Conservation (phyloP, 768 basidiomycete species). For the Peribolospora baueri region DNA sequence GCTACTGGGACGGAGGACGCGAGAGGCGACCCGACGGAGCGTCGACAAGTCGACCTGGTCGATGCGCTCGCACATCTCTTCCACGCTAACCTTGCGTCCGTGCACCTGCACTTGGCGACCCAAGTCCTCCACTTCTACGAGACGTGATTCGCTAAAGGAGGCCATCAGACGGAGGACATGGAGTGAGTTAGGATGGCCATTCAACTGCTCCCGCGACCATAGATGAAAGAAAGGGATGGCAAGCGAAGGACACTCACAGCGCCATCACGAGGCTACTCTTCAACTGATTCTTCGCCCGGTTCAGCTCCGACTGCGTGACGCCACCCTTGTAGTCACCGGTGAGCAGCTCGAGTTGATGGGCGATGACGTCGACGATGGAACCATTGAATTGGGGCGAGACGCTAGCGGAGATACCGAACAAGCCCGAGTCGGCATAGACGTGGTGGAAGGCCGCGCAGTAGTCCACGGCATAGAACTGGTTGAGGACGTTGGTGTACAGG, state of each 20-base stretch:
- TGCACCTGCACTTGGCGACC: constrained; percentile 82
- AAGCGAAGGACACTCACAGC: constrained; percentile 39
- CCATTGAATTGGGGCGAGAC: constrained; percentile 38
- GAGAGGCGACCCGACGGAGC: constrained; percentile 47
- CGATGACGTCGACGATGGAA: constrained; percentile 57
- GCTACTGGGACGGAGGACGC: constrained; percentile 29
- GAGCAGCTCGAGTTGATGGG: constrained; percentile 63
- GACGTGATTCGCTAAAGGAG: background rate
- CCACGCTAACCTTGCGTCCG: constrained; percentile 55
- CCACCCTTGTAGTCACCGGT: constrained; percentile 32
- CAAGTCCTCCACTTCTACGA: constrained; percentile 43
- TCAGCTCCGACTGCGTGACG: constrained; percentile 34
- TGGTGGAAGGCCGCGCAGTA: constrained; percentile 94
- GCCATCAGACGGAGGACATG: no score
- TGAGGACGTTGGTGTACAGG: constrained; percentile 82
- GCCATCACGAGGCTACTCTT: constrained; percentile 86
- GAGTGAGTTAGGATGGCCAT: background rate
- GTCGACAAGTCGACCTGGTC: constrained; percentile 47
- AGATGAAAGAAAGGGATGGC: no score
- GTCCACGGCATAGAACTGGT: constrained; percentile 78
- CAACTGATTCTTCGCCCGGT: constrained; percentile 81
- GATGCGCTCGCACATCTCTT: constrained; percentile 73
- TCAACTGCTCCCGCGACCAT: constrained; percentile 31
- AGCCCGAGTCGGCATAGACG: constrained; percentile 77
- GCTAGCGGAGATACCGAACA: constrained; percentile 75